These are phyloP conservation scores for Emmonsiellopsis sp. DNA, from an alignment of 2,329 filamentous ascomycete species.

Conservation along the genomic window DNA sequence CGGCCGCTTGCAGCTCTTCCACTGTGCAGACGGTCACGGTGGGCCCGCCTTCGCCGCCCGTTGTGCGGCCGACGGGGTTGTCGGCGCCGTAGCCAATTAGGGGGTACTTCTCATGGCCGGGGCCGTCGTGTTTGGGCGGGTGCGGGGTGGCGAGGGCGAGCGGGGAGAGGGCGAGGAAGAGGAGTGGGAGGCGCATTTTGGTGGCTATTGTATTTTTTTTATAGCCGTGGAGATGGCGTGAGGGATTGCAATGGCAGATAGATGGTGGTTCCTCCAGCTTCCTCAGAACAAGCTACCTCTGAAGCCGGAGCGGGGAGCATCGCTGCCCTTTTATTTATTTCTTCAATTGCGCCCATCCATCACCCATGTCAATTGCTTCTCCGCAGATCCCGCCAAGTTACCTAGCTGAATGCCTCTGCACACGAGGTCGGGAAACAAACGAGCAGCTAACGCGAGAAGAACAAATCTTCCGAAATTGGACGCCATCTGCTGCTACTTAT, in stretches of 20 bases:
- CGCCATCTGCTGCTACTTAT: no score
- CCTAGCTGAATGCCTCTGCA: no score
- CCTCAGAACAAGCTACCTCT: no score
- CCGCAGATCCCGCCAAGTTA: no score
- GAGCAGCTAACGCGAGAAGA: no score
- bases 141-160: not conserved
- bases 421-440: no score
- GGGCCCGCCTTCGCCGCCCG: slow-evolving; percentile 36
- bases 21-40: slow-evolving; percentile 38
- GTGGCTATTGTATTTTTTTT: not conserved
- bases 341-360: not conserved
- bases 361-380: no score
- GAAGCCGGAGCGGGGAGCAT: not conserved
- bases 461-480: no score
- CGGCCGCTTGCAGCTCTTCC: slow-evolving; percentile 36
- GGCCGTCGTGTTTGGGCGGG: not conserved
- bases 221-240: not conserved
- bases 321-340: not conserved
- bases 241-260: no score
- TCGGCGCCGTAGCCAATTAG: slow-evolving; percentile 17
- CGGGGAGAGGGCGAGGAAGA: not conserved
- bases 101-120: not conserved
- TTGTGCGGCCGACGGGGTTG: slow-evolving; percentile 31
- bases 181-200: not conserved
- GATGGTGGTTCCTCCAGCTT: no score